phyloP scores from a whole-genome alignment of 2,329 filamentous ascomycete genomes.

The Myriosclerotinia duriaeana region DNA sequence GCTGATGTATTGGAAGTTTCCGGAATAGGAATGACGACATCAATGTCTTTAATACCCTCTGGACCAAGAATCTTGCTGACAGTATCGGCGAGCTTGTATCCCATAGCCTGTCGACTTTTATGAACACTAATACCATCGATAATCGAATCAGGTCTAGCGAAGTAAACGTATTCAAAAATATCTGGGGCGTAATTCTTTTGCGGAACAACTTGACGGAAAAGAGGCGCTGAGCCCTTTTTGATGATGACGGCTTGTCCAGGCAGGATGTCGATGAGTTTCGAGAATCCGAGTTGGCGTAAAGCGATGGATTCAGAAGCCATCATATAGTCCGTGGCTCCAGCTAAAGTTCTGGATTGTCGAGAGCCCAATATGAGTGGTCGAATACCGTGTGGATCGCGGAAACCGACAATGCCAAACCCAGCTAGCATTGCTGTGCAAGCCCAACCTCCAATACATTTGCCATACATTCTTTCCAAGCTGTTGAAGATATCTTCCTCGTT shows the following conservation, averaged over 20 bases:
- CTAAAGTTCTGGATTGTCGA: constrained; percentile 62
- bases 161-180: constrained; percentile 87
- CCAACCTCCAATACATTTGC: constrained; percentile 71
- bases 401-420: constrained; percentile 76
- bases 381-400: constrained; percentile 78
- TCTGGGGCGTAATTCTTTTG: constrained; percentile 75
- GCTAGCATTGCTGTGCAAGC: constrained; percentile 81
- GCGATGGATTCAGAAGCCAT: constrained; percentile 88
- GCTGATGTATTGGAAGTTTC: constrained; percentile 83
- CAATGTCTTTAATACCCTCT: constrained; percentile 71
- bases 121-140: constrained; percentile 90
- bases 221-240: constrained; percentile 70
- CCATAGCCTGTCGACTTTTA: constrained; percentile 83
- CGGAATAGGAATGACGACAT: constrained; percentile 80
- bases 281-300: constrained; percentile 77
- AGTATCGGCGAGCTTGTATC: constrained; percentile 72
- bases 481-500: constrained; percentile 77
- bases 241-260: constrained; percentile 87
- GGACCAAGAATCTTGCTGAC: constrained; percentile 67
- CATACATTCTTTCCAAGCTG: constrained; percentile 69
- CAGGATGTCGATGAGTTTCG: constrained; percentile 70
- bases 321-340: constrained; percentile 76
- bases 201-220: constrained; percentile 72
- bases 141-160: constrained; percentile 75
- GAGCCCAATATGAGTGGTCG: constrained; percentile 79